Base-by-base conservation (phyloP, 805 yeast species). In the Metschnikowia matae region DNA sequence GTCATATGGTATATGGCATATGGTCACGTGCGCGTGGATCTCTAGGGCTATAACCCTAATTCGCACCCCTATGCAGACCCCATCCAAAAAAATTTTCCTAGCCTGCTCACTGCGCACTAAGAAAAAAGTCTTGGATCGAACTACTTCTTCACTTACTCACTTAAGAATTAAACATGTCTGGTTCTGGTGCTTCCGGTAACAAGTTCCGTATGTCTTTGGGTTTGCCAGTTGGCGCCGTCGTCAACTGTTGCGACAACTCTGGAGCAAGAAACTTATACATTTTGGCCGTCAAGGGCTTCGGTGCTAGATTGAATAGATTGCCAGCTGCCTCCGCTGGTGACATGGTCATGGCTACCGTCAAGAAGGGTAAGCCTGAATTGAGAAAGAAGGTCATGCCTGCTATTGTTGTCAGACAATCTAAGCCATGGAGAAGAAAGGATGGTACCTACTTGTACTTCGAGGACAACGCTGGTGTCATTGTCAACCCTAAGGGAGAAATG, bases 361-460 rank as follows among this genome's bases (percentile, higher is more conserved):
- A 94, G 89, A 94, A 95, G 83, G 99, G 99, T 88, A 94, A 94
- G 90, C 99, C 99, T 78, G 99, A 94, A 82, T 89, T 94, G 78
- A 91, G 99, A 87, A 94, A 94, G 96, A 94, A 94, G 86, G 97
- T 94, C 69, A 91, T 95, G 97, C 99, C 97, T 78, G 99, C 99
- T 70, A 89, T 94, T 69, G 98, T 94, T 73, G 87, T 94, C 64
- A 92, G 99, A 82, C 99, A 94, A 84, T 81, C 99, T 64, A 92
- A 91, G 84, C 90, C 99, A 65, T 94, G 99, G 99, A 92, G 99
- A 92, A 89, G 99, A 87, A 92, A 86, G 85, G 99, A 94, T 74
- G 99, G 99, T 87, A 87, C 90, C 69, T 94, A 77, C 91, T 89
- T 94, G 78, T 94, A 94, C 89, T 94, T 94, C 70, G 99, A 94